phyloP scores from a whole-genome alignment of 1,139 yeast species.

The Kodamaea anthophila region DNA sequence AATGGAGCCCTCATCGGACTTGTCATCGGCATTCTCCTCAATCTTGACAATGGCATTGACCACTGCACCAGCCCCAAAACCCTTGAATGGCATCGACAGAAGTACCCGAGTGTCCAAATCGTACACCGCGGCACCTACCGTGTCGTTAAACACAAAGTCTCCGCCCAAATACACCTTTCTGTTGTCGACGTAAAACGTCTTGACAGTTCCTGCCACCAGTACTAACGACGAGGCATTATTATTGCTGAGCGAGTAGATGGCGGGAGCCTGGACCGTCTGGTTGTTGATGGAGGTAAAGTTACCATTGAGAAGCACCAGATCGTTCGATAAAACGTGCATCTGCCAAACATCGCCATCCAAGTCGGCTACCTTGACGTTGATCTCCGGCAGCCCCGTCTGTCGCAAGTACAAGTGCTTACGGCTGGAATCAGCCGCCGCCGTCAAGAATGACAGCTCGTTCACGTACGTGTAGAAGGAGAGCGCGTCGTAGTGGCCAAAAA shows the following conservation, averaged over 20 bases:
- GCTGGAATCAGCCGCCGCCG: constrained; percentile 11
- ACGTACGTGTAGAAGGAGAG: constrained; percentile 50
- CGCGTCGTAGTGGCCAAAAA: constrained; percentile 63
- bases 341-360: constrained; percentile 29
- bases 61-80: constrained; percentile 58
- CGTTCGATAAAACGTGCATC: constrained; percentile 20
- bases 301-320: constrained; percentile 40
- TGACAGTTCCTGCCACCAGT: constrained; percentile 44
- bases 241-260: constrained; percentile 46
- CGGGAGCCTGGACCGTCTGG: constrained; percentile 42
- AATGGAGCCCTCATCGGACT: constrained; percentile 28
- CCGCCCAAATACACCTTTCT: constrained; percentile 77
- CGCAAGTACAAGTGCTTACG: constrained; percentile 24
- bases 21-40: constrained; percentile 16
- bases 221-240: constrained; percentile 37
- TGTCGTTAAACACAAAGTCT: constrained; percentile 47
- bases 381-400: constrained; percentile 21
- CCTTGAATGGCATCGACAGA: constrained; percentile 59
- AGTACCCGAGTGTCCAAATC: constrained; percentile 42
- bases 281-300: constrained; percentile 32
- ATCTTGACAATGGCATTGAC: constrained; percentile 62
- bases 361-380: constrained; percentile 22
- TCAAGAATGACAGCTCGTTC: constrained; percentile 38
- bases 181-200: constrained; percentile 41
- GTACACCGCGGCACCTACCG: constrained; percentile 65